A percentile compares a stretch with the other conserved stretches of the same genome.
phyloP scores from a whole-genome alignment of 2,329 filamentous ascomycete species.

The Spiromastix sp. region DNA sequence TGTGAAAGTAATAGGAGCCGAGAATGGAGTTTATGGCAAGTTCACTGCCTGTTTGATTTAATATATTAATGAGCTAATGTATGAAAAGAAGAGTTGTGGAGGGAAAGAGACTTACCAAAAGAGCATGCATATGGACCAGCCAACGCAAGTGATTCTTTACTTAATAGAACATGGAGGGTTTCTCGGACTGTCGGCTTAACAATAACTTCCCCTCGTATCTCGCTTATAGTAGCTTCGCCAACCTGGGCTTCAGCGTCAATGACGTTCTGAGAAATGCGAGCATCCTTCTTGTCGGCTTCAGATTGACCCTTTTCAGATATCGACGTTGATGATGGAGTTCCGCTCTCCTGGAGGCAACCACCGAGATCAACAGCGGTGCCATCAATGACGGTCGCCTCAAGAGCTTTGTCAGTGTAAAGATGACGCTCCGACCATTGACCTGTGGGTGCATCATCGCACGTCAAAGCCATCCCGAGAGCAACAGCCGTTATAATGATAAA shows the following conservation, averaged over 20 bases:
- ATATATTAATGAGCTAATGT: not conserved
- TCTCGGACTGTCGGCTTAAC: conserved; percentile 53
- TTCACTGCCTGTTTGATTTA: conserved; percentile 30
- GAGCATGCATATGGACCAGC: conserved; percentile 49
- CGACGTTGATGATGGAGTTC: conserved; percentile 16
- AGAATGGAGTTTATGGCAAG: conserved; percentile 52
- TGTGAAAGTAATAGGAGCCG: conserved; percentile 47
- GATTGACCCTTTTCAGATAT: conserved; percentile 25
- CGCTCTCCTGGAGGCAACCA: conserved; percentile 15
- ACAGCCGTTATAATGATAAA: conserved; percentile 62
- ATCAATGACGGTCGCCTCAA: conserved; percentile 4
- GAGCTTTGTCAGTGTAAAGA: conserved; percentile 37
- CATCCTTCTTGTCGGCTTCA: conserved; percentile 11
- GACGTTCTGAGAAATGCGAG: not conserved
- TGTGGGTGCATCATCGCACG: conserved; percentile 72
- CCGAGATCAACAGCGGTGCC: conserved; percentile 22
- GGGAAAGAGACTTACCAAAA: conserved; percentile 34
- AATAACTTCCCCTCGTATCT: conserved; percentile 49
- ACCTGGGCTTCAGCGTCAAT: conserved; percentile 37
- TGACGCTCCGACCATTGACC: conserved; percentile 71
- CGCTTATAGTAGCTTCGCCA: conserved; percentile 41
- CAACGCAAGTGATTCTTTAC: conserved; percentile 45
- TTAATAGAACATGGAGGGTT: conserved; percentile 50
- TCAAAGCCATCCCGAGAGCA: conserved; percentile 57
- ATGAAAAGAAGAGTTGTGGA: not conserved